Base-by-base conservation (phyloP, 805 yeast genomes). In the Yarrowia phangngaensis region DNA sequence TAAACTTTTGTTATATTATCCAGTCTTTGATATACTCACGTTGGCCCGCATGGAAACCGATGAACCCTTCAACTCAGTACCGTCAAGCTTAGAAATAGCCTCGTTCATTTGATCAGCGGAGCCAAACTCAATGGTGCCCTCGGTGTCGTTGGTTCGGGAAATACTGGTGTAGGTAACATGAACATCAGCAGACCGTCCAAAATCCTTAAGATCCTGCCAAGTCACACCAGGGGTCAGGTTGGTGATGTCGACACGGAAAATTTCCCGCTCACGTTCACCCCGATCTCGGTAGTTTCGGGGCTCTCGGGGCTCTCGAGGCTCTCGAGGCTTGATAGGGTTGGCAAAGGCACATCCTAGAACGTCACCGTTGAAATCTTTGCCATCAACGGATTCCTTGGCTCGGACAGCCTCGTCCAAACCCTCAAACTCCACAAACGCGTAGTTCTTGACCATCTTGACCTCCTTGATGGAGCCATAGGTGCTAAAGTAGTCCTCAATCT, bases 61-160 rank as follows among this genome's bases (percentile, higher is more conserved):
- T 47, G 76, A 64, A 57, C 88, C 95, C 63, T 77, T 76, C 72
- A 78, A 80, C 53, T 81, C 90, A 54, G 78, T 71, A 56, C 82
- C 84, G 64, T 80, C 80, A 59, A 85, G 72, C 63, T 78, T 76
- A 52, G 78, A 76, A 58, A 86, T 68, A 38, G 94, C 88, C 52
- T 73, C 74, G 45, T 74, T 79, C 64, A 86, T 71, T 59, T 84
- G 85, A 53, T 82, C 95, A 60, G 78, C 82, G 40, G 83, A 35
- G 27, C 51, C 41, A 32, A 63, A 60, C 32, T 63, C 67, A 22
- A 63, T 38, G 4, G 56, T 56, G 24, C 67, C 72, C 32, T 62
- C 58, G 32, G 67, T 66, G 36, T 64, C 70, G 7, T 65, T 59
- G 40, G 43, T 51, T n/a, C 64, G 60, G 6, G 65, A 57, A 19